Evolutionary conservation across 2,329 filamentous ascomycete genomes (phyloP).

Genomic region (Clonostachys rhizophaga): DNA sequence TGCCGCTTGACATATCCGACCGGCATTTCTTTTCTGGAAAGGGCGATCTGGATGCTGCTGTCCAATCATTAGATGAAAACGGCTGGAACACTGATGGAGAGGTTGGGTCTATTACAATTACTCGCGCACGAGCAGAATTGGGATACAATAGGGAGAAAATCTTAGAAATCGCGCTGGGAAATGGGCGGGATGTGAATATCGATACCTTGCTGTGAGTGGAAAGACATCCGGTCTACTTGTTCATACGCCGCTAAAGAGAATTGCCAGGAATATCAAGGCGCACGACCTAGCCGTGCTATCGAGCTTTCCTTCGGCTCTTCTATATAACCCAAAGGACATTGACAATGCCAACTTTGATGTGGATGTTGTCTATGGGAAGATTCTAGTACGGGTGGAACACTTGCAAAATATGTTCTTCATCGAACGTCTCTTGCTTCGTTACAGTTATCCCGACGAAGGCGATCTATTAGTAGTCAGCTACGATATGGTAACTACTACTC

Average conservation of each 20-base stretch:
- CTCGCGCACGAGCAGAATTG: slow-evolving; percentile 14
- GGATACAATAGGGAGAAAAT: slow-evolving; percentile 11
- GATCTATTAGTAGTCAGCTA: slow-evolving; percentile 36
- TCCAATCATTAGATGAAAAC: slow-evolving; percentile 18
- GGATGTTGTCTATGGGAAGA: slow-evolving; percentile 29
- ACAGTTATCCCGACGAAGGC: slow-evolving; percentile 13
- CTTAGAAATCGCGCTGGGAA: not conserved
- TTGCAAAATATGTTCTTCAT: slow-evolving; percentile 54
- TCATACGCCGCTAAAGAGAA: too few relatives aligned
- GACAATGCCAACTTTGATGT: not conserved
- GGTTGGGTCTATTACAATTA: slow-evolving; percentile 20
- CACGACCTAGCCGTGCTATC: too few relatives aligned
- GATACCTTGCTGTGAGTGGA: slow-evolving; percentile 9
- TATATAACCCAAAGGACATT: too few relatives aligned
- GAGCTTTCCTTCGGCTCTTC: too few relatives aligned
- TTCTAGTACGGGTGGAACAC: slow-evolving; percentile 40
- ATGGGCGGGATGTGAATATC: slow-evolving; percentile 7
- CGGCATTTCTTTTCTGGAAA: slow-evolving; percentile 36
- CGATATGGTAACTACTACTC: slow-evolving; percentile 37
- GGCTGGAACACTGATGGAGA: slow-evolving; percentile 29
- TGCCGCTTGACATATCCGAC: slow-evolving; percentile 50
- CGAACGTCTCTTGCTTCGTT: slow-evolving; percentile 42
- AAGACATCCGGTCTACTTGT: too few relatives aligned
- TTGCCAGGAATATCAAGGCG: too few relatives aligned
- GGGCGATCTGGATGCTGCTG: slow-evolving; percentile 7